These are phyloP conservation scores for Eremochloa ophiuroides DNA, from an alignment of 176 grass and related monocot species.

Conservation along the genomic window DNA sequence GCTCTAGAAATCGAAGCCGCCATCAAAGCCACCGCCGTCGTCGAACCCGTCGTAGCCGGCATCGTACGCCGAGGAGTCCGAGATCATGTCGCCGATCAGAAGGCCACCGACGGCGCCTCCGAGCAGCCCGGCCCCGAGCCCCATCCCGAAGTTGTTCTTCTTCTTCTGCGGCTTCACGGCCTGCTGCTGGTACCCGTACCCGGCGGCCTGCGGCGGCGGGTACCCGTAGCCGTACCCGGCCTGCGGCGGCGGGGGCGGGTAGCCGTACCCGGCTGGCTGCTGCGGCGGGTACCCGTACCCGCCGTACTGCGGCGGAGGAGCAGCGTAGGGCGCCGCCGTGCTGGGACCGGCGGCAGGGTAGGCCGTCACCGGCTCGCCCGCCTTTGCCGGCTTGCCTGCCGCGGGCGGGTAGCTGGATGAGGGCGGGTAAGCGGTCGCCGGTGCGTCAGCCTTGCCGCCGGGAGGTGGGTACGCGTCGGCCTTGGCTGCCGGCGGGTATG, in stretches of 20 bases:
- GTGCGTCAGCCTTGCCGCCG: slow-evolving; percentile 11
- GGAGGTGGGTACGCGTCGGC: background rate
- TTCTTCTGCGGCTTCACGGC: slow-evolving; percentile 49
- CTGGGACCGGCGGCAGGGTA: slow-evolving; percentile 45
- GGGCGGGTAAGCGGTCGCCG: slow-evolving; percentile 10
- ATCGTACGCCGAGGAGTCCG: slow-evolving; percentile 35
- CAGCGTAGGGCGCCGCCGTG: slow-evolving; percentile 35
- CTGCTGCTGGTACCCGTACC: slow-evolving; percentile 55
- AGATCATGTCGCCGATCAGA: slow-evolving; percentile 58
- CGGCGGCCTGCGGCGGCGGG: slow-evolving; percentile 12
- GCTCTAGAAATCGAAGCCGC: slow-evolving; percentile 65
- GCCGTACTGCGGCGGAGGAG: slow-evolving; percentile 46
- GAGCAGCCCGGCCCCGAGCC: slow-evolving; percentile 58
- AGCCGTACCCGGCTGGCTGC: slow-evolving; percentile 44
- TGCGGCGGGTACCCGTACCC: slow-evolving; percentile 46
- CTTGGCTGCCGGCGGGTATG: background rate
- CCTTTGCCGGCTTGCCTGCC: slow-evolving; percentile 28
- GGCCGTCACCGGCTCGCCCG: slow-evolving; percentile 36
- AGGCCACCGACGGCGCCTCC: slow-evolving; percentile 69
- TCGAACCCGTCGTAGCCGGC: slow-evolving; percentile 60
- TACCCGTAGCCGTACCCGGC: slow-evolving; percentile 37
- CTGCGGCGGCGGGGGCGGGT: slow-evolving; percentile 43
- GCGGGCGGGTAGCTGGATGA: slow-evolving; percentile 38
- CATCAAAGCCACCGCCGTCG: slow-evolving; percentile 59
- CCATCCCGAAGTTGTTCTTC: slow-evolving; percentile 61